Percentiles rank a stretch among this genome's conserved stretches.
phyloP scores from a whole-genome alignment of 257 asterid genomes.

The Solanum virginianum region DNA sequence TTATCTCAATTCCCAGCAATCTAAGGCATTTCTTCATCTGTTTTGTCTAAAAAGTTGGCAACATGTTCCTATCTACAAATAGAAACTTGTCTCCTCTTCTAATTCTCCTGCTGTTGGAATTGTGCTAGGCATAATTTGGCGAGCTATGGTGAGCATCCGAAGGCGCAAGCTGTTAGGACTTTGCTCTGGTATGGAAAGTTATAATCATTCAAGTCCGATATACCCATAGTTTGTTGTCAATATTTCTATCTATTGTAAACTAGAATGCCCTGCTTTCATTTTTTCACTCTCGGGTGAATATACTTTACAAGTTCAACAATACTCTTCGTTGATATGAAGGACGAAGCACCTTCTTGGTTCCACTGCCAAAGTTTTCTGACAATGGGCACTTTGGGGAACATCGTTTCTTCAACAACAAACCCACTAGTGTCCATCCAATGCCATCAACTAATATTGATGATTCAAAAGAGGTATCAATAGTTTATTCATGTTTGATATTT shows the following conservation, averaged over 20 bases:
- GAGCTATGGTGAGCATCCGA: conserved; percentile 87
- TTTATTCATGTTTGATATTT: not conserved
- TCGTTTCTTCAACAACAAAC: conserved; percentile 22
- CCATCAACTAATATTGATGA: conserved; percentile 24
- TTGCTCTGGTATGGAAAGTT: conserved; percentile 44
- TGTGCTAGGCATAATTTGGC: conserved; percentile 19
- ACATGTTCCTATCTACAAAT: not conserved
- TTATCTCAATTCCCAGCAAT: not conserved
- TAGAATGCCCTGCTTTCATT: not conserved
- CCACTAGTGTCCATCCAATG: conserved; percentile 35
- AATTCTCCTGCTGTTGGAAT: not conserved
- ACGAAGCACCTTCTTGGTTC: conserved; percentile 32
- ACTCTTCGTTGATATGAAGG: conserved; percentile 20
- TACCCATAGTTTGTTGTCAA: not conserved
- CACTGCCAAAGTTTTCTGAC: conserved; percentile 32
- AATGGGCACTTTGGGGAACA: conserved; percentile 25
- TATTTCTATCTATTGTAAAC: not conserved
- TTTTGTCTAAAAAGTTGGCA: not conserved
- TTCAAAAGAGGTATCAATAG: conserved; percentile 48
- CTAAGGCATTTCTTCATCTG: not conserved
- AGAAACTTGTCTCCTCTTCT: not conserved
- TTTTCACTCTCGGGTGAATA: not conserved
- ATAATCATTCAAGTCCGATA: not conserved
- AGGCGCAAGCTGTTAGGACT: conserved; percentile 56
- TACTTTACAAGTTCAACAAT: not conserved